Base-by-base conservation (phyloP, 768 basidiomycete species). In the Hirschioporus abietinus region DNA sequence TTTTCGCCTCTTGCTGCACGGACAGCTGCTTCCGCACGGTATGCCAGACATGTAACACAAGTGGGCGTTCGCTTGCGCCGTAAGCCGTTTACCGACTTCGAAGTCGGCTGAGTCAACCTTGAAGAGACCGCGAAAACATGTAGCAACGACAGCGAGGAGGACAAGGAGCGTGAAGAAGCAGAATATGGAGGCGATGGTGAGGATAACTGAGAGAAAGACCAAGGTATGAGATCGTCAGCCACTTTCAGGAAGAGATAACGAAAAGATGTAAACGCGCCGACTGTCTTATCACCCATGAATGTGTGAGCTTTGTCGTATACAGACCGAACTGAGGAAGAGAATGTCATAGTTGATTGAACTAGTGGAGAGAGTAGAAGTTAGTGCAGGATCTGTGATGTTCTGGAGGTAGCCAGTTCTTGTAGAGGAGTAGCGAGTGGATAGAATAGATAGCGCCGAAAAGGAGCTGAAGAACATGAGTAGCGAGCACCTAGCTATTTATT, bases 401-500 rank as follows among this genome's bases (percentile, higher is more conserved):
- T 52, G 42, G 42, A 52, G 42, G 42, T 52, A 52, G 42, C 42
- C 42, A 52, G 42, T 12, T 52, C 42, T 52, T 52, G 42, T 20
- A 52, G 4, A 52, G 42, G 12, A 52, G 12, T 12, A 52, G 42
- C 30, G 8, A 30, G 30, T 30, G 30, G 2, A 52, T 1, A 15
- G 6, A 52, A 52, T 20, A 20, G 12, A 52, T 52, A 20, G 20
- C 42, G 42, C 12, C 42, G 42, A 15, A 20, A n/a, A 52, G 20
- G 42, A 52, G 42, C 42, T 52, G 12, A 20, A 20, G 20, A 20
- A 15, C 12, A 72, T 74, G 71, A 69, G 71, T 73, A 71, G 71
- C 66, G 68, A 71, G 72, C 20, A 59, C 58, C 58, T n/a, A 7
- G 58, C 58, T n/a, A 59, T 59, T n/a, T 59, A 59, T 59, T 59